Evolutionary conservation across 2,329 filamentous ascomycete genomes (phyloP), one percentile per base, ranked within the genome.

Genomic region (Madurella mycetomatis): DNA sequence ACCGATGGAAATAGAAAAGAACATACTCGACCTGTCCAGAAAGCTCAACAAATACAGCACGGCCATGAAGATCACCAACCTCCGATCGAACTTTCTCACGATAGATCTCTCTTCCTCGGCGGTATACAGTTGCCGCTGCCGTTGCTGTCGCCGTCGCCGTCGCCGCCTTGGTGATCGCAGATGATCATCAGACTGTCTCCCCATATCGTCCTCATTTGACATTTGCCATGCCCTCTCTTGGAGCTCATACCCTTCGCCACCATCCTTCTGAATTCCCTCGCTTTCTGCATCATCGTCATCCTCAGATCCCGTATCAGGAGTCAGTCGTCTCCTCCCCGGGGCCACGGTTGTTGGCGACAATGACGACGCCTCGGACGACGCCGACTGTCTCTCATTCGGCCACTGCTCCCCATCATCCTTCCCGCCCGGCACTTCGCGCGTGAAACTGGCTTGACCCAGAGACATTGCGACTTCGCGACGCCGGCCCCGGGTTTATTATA

Each of bases 11-110:
- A 42, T 32, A 37, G 32, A 31, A 54, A 19, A 32, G 25, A 53
- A 73, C 78, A 58, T 75, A 91, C 89, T 95, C 16, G 88, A 92
- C 61, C 91, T 80, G 69, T 96, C 91, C 60, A 96, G 72, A 67
- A 95, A 96, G 59, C 85, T 87, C 58, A 96, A 75, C 76, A 95
- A 81, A 67, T 94, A 96, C 12, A 96, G 77, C 55, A 92, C 68
- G 11, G 89, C 87, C 59, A 96, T 79, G 67, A 96, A 95, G 1
- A 88, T 69, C 5, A 95, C 89, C 50, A 96, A 78, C 60, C 80
- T 82, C 53, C 82, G 77, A 68, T 96, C 91, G 62, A 96, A 83
- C 72, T 88, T 91, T 65, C 76, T 78, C 53, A 91, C 77, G 9
- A 95, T 85, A 4, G 76, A 74, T 18, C 69, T 73, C 66, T 95